Evolutionary conservation across 768 basidiomycete genomes (phyloP), one percentile per base, ranked within the genome.

Genomic region (Lactifluus pinguis): DNA sequence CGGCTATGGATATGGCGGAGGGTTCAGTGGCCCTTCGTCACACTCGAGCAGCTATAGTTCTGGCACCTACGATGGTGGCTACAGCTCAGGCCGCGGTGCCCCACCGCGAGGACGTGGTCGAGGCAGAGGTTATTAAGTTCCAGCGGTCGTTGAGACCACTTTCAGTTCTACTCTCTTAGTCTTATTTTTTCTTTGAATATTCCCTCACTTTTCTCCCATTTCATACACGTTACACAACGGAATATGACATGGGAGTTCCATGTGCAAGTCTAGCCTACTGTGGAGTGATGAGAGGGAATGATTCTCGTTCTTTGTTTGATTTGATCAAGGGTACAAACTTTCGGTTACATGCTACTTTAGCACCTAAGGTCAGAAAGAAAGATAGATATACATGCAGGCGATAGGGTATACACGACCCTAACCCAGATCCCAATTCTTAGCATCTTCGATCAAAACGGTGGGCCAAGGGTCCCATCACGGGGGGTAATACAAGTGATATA

Each of bases 401-500:
- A 19, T 56, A 30, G 19, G 19, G 42, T 14, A 36, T 6, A 32
- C 25, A 25, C 25, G 25, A 8, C 19, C 32, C 6, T 44, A n/a
- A 6, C n/a, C 41, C 34, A n/a, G 11, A 41, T 42, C n/a, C 44
- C 50, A 48, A 17, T 44, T 49, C 34, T 47, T 38, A 21, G 52
- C 36, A 11, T 38, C 53, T 39, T 44, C 25, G 14, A 48, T 58
- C 44, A 63, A 44, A 63, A 60, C 21, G 63, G 65, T 14, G 61
- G 64, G 1, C 53, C 64, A 41, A 64, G 29, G 21, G 59, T 53
- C 9, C 67, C 67, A 19, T 68, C 68, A 39, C 68, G 64, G 47
- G 68, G 75, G 15, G 72, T 64, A 21, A 83, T 63, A 68, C 78
- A 87, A 10, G 76, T 77, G 54, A 90, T 66, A 69, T 84, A 89